These are phyloP conservation scores for Styphnolobium japonicum DNA, from an alignment of 306 rosid species.

Conservation along the genomic window DNA sequence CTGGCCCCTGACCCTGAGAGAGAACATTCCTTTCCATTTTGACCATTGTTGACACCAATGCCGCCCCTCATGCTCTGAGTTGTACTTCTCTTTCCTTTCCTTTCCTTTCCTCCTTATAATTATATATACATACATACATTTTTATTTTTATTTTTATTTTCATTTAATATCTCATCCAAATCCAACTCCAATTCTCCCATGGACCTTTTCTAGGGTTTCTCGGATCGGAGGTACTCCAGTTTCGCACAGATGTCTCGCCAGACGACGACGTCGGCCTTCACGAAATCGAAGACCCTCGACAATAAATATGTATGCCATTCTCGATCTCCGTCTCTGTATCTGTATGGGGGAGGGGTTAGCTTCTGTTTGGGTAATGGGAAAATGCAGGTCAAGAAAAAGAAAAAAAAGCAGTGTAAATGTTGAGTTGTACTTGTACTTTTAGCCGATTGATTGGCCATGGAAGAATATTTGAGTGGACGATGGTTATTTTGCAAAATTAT, in stretches of 20 bases:
- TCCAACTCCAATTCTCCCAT: slow-evolving; percentile 22
- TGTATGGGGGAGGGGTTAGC: no score
- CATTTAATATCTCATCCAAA: no score
- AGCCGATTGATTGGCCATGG: neutral
- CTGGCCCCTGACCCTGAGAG: no score
- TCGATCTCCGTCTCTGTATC: no score
- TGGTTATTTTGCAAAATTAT: neutral
- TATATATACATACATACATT: no score
- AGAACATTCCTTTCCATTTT: no score
- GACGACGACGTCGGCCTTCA: slow-evolving; percentile 63
- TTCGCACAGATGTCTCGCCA: slow-evolving; percentile 75
- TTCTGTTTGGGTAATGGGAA: neutral
- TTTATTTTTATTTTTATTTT: no score
- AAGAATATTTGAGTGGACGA: neutral
- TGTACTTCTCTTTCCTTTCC: no score
- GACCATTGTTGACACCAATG: no score
- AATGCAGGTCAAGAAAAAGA: neutral
- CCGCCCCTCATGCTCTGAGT: no score
- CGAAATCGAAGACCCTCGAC: slow-evolving; percentile 95
- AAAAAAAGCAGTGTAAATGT: slow-evolving; percentile 2
- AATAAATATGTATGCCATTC: slow-evolving; percentile 66
- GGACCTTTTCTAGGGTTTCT: slow-evolving; percentile 40
- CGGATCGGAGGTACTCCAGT: neutral
- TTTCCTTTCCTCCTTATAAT: no score
- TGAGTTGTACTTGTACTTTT: no score